Conservation (phyloP, 2,329 filamentous ascomycete genomes). For the Claviceps cyperi region DNA sequence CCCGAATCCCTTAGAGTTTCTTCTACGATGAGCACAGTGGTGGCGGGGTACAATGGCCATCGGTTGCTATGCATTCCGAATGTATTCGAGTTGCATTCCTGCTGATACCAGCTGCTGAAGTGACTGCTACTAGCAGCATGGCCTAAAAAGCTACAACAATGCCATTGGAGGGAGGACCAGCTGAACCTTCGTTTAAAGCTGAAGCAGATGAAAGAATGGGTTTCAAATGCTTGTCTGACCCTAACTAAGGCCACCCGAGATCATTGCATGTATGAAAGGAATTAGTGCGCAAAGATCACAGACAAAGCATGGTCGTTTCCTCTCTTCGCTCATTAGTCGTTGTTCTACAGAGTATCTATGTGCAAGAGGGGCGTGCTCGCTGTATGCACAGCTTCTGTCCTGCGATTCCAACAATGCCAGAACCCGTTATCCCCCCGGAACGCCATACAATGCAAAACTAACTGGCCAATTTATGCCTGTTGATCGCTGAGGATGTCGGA, state of each 20-base stretch:
- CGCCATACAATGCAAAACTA: slow-evolving; percentile 23
- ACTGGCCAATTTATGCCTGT: slow-evolving; percentile 35
- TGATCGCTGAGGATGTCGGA: slow-evolving; percentile 88
- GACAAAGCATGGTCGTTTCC: no score
- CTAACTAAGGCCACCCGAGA: no score
- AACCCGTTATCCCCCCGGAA: slow-evolving; percentile 26
- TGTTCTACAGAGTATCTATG: no score
- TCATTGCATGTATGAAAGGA: no score
- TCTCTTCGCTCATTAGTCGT: no score
- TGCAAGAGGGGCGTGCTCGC: no score
- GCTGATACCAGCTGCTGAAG: background rate
- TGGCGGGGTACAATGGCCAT: slow-evolving; percentile 7
- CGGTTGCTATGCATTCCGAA: slow-evolving; percentile 9
- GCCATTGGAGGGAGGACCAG: background rate
- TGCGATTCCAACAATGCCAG: slow-evolving; percentile 8
- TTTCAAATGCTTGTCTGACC: slow-evolving; percentile 13
- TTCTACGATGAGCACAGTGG: no score
- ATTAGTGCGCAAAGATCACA: no score
- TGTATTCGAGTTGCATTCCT: slow-evolving; percentile 9
- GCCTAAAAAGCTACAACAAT: slow-evolving; percentile 10
- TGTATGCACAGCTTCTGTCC: no score
- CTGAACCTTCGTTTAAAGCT: slow-evolving; percentile 11
- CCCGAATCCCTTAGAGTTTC: no score
- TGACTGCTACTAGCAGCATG: slow-evolving; percentile 5
- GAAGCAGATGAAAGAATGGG: no score